phyloP scores from a whole-genome alignment of 176 grass and related monocot genomes.

The Oryza rufipogon region DNA sequence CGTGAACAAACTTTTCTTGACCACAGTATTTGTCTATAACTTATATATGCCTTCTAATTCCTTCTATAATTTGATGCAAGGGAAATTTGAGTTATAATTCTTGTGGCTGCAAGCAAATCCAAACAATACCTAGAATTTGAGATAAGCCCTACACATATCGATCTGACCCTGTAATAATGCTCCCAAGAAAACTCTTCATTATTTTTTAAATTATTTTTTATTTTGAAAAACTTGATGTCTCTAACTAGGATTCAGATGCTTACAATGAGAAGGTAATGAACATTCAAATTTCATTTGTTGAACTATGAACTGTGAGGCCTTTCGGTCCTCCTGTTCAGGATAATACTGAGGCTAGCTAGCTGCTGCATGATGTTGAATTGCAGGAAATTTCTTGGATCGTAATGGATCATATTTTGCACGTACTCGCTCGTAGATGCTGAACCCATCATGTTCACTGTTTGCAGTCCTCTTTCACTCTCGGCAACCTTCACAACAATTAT shows the following conservation, averaged over 20 bases:
- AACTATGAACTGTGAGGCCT: conserved; percentile 31
- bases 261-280: not conserved
- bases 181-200: not conserved
- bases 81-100: no score
- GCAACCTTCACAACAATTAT: conserved; percentile 45
- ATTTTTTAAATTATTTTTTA: not conserved
- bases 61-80: not conserved
- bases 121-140: no score
- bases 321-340: conserved; percentile 49
- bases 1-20: not conserved
- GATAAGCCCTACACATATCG: no score
- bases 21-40: no score
- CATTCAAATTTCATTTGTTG: not conserved
- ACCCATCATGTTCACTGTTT: conserved; percentile 73
- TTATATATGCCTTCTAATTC: not conserved
- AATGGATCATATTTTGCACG: conserved; percentile 59
- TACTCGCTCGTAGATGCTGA: conserved; percentile 55
- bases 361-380: conserved; percentile 78
- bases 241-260: not conserved
- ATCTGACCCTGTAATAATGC: no score
- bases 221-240: not conserved
- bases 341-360: conserved; percentile 48
- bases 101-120: no score
- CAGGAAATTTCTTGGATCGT: conserved; percentile 71
- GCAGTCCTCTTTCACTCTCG: conserved; percentile 70